Conservation (phyloP, 2,329 filamentous ascomycete genomes). For the Setomelanomma holmii region DNA sequence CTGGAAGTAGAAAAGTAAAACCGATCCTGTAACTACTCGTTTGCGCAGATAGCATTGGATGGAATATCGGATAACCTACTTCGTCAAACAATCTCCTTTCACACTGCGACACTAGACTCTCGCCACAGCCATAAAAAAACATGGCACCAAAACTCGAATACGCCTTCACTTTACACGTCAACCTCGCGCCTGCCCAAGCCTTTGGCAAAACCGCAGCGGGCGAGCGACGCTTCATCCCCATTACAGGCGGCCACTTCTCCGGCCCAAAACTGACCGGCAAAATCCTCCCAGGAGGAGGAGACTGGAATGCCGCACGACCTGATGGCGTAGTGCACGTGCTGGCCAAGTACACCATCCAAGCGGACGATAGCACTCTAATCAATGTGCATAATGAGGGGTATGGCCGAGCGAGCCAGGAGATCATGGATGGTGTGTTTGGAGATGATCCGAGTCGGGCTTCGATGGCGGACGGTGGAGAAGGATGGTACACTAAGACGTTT, state of each 20-base stretch:
- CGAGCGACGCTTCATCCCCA: neutral
- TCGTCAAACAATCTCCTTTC: no score
- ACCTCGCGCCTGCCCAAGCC: neutral
- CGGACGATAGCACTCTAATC: neutral
- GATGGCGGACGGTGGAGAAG: neutral
- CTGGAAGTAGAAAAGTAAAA: no score
- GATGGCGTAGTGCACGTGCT: constrained; percentile 3
- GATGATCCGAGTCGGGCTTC: neutral
- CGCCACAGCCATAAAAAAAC: neutral
- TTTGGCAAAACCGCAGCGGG: neutral
- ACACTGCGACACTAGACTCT: no score
- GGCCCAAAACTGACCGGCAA: neutral
- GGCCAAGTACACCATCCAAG: neutral
- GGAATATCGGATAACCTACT: no score
- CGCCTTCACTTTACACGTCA: neutral
- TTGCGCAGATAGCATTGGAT: no score
- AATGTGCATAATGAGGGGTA: neutral
- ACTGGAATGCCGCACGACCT: neutral
- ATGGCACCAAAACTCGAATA: neutral
- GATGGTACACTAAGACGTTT: constrained; percentile 1
- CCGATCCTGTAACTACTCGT: no score
- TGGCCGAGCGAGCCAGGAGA: neutral
- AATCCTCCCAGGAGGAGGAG: neutral
- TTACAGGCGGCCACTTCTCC: neutral
- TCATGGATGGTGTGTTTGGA: neutral